phyloP scores from a whole-genome alignment of 2,329 filamentous ascomycete species.

The Xylaria sp. region DNA sequence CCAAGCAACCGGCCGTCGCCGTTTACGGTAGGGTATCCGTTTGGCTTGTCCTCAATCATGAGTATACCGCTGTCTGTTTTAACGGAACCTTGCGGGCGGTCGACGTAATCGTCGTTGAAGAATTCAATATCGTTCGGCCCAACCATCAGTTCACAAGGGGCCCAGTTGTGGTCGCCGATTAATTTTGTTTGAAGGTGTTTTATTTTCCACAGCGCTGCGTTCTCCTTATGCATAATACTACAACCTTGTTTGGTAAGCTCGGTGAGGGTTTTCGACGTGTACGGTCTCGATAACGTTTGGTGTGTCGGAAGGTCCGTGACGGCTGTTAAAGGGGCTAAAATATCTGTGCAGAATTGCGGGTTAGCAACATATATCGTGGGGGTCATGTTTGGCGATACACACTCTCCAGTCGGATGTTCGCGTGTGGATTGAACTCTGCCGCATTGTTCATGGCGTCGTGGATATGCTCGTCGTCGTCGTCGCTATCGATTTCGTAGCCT shows the following conservation, averaged over 20 bases:
- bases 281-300: constrained; percentile 78
- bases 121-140: constrained; percentile 66
- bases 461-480: constrained; percentile 73
- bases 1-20: constrained; percentile 37
- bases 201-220: constrained; percentile 76
- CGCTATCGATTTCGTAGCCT: constrained; percentile 79
- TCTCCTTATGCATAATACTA: constrained; percentile 79
- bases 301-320: constrained; percentile 80
- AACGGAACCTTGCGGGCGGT: constrained; percentile 39
- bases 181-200: constrained; percentile 79
- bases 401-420: constrained; percentile 78
- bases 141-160: constrained; percentile 69
- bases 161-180: constrained; percentile 78
- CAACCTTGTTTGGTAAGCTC: constrained; percentile 76
- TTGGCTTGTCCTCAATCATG: constrained; percentile 42
- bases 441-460: constrained; percentile 70
- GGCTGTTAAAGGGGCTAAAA: constrained; percentile 79
- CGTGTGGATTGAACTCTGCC: constrained; percentile 79
- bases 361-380: constrained; percentile 14
- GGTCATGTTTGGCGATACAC: constrained; percentile 48
- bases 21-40: constrained; percentile 40
- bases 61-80: constrained; percentile 41
- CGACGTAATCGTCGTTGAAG: constrained; percentile 61
- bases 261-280: constrained; percentile 77
- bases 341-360: constrained; percentile 58